A percentile compares a stretch with the other conserved stretches of the same genome.
Conservation (phyloP, 2,329 filamentous ascomycete genomes). For the Talaromyces sp. region DNA sequence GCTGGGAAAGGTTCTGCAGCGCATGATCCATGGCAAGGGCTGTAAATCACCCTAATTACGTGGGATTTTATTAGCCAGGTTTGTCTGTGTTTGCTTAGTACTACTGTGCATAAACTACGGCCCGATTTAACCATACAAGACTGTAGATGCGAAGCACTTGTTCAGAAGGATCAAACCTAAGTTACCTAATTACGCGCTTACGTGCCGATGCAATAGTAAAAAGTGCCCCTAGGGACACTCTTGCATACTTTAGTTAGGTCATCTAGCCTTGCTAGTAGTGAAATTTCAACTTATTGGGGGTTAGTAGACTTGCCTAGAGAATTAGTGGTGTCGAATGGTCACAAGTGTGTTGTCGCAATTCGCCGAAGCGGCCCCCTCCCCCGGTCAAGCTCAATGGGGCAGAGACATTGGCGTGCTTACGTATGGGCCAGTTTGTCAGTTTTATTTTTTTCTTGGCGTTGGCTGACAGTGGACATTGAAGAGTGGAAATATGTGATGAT, state of each 20-base stretch:
- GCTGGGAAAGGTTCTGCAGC: not conserved
- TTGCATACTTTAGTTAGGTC: not conserved
- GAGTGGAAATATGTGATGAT: not conserved
- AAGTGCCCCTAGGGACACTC: not conserved
- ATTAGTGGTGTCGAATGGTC: not conserved
- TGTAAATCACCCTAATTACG: not conserved
- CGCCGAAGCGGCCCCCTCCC: not conserved
- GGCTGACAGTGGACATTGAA: not conserved
- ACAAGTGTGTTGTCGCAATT: not conserved
- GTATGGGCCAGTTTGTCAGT: not conserved
- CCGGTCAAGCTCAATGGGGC: not conserved
- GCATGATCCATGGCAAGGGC: not conserved
- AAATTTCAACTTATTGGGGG: not conserved
- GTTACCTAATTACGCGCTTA: not conserved
- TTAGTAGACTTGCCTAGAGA: not conserved
- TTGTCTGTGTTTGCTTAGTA: not conserved
- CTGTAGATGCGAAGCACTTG: not conserved
- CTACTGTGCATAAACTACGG: not conserved
- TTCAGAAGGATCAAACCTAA: not conserved
- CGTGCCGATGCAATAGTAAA: not conserved
- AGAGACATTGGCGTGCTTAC: not conserved
- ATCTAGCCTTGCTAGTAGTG: not conserved
- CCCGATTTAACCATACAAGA: not conserved
- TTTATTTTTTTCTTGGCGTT: not conserved
- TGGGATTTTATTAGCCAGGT: not conserved